Conservation (phyloP, 73 alveolate genomes). For the Strombidium stylifer region DNA sequence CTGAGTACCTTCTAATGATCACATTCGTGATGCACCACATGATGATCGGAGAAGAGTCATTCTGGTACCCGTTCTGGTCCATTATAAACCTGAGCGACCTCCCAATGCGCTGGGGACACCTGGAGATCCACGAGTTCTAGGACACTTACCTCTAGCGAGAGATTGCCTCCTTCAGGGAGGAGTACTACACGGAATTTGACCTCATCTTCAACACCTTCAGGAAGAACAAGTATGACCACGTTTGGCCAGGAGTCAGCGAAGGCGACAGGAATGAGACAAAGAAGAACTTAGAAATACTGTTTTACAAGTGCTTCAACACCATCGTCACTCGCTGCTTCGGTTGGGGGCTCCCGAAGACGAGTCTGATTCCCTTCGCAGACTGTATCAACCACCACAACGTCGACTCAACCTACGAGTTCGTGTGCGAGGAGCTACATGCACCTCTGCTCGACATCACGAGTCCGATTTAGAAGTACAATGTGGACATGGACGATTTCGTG, state of each 20-base stretch:
- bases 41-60: conserved; percentile 23
- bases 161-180: conserved; percentile 4
- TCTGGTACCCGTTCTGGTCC: conserved; percentile 34
- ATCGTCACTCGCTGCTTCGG: conserved; percentile 49
- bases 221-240: not conserved
- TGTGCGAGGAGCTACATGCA: not conserved
- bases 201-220: not conserved
- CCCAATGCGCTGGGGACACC: conserved; percentile 26
- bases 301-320: conserved; percentile 41
- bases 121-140: conserved; percentile 10
- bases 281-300: not conserved
- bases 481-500: not conserved
- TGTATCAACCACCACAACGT: conserved; percentile 39
- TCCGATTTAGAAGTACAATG: not conserved
- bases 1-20: conserved; percentile 21
- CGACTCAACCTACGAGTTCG: conserved; percentile 26
- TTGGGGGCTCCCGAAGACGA: conserved; percentile 40
- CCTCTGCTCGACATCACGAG: conserved; percentile 3
- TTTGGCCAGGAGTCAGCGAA: not conserved
- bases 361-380: conserved; percentile 42
- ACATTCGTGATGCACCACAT: conserved; percentile 11
- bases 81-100: conserved; percentile 28
- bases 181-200: conserved; percentile 21
- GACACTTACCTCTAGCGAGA: conserved; percentile 17
- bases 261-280: not conserved